These are phyloP conservation scores for Coniophora puteana DNA, from an alignment of 1,284 basidiomycete genomes.

Conservation along the genomic window DNA sequence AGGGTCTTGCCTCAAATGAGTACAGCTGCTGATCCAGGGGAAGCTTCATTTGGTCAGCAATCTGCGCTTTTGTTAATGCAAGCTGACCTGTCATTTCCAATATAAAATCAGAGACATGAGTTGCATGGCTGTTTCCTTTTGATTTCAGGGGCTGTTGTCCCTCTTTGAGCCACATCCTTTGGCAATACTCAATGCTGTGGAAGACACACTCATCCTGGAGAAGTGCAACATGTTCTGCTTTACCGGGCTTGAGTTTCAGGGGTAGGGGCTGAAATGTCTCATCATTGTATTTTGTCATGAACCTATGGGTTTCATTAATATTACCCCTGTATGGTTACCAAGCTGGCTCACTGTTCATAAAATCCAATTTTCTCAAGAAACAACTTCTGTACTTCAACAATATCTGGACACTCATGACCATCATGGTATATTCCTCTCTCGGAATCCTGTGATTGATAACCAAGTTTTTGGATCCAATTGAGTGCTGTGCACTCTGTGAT, in stretches of 20 bases:
- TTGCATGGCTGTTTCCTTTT: slow-evolving; percentile 20
- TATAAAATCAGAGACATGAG: slow-evolving; percentile 27
- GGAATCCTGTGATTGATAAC: slow-evolving; percentile 10
- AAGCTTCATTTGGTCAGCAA: slow-evolving; percentile 11
- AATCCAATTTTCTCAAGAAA: slow-evolving; percentile 13
- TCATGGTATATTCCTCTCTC: slow-evolving; percentile 23
- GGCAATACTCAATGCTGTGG: slow-evolving; percentile 17
- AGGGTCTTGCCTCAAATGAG: slow-evolving; percentile 11
- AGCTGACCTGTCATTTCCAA: slow-evolving; percentile 19
- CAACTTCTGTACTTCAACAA: slow-evolving; percentile 15
- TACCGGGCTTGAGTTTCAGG: slow-evolving; percentile 12
- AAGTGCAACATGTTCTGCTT: slow-evolving; percentile 18
- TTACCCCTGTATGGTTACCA: slow-evolving; percentile 1
- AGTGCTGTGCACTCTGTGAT: slow-evolving; percentile 14
- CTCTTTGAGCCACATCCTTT: slow-evolving; percentile 17
- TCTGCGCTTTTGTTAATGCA: slow-evolving; percentile 12
- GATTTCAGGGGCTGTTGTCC: slow-evolving; percentile 18
- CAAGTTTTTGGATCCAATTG: slow-evolving; percentile 18
- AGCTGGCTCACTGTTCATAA: slow-evolving; percentile 9
- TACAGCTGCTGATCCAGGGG: slow-evolving; percentile 11
- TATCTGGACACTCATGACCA: slow-evolving; percentile 22
- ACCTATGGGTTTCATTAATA: slow-evolving; percentile 3
- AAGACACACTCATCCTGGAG: slow-evolving; percentile 22
- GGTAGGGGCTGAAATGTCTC: slow-evolving; percentile 12
- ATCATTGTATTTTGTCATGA: slow-evolving; percentile 11